A percentile compares a stretch with the other conserved stretches of the same genome.
Conservation (phyloP, 1,284 basidiomycete genomes). For the Trametes sp. region DNA sequence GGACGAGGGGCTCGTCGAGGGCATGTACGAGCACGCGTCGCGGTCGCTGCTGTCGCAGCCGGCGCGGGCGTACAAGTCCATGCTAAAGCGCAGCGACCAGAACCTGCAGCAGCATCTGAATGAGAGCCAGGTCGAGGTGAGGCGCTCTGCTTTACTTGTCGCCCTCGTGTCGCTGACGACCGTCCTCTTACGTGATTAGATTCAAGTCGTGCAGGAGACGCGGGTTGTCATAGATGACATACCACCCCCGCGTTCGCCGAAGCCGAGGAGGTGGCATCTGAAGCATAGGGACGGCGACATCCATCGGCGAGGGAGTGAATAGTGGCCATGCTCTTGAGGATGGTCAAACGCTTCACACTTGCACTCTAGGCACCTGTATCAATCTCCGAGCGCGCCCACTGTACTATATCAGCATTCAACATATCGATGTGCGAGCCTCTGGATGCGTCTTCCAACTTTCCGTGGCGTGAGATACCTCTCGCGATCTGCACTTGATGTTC, state of each 20-base stretch:
- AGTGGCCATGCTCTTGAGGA: too few relatives aligned
- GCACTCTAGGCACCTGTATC: too few relatives aligned
- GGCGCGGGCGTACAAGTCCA: constrained; percentile 9
- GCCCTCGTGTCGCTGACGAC: background rate
- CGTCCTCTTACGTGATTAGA: background rate
- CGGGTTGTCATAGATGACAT: constrained; percentile 9
- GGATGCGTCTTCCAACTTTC: too few relatives aligned
- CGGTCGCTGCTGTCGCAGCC: constrained; percentile 5
- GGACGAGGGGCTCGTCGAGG: constrained; percentile 4
- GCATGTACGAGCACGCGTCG: constrained; percentile 8
- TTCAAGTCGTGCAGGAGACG: constrained; percentile 13
- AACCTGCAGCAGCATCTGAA: constrained; percentile 17
- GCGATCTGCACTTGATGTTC: too few relatives aligned
- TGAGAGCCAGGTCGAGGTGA: constrained; percentile 12
- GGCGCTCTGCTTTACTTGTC: background rate
- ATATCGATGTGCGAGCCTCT: too few relatives aligned
- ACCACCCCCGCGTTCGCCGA: background rate
- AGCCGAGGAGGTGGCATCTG: background rate
- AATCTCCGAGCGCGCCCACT: too few relatives aligned
- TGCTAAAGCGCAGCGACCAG: constrained; percentile 16
- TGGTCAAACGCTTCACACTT: too few relatives aligned
- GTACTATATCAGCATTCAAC: too few relatives aligned
- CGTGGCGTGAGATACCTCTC: too few relatives aligned
- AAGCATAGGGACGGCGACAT: background rate
- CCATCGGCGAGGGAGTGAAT: background rate